phyloP scores from a whole-genome alignment of 2,329 filamentous ascomycete species.

The Aspergillus ochraceus region DNA sequence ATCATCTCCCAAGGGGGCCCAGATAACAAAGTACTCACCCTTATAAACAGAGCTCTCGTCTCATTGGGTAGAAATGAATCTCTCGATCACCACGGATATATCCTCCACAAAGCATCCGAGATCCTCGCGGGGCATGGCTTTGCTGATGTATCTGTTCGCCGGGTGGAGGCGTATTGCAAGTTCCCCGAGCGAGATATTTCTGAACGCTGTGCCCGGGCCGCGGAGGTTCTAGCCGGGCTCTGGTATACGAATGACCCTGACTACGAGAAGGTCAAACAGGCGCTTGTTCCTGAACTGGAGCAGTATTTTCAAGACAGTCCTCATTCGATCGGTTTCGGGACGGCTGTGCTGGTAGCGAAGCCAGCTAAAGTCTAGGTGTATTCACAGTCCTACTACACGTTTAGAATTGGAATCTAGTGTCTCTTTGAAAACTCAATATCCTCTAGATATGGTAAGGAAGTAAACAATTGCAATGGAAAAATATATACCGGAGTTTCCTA shows the following conservation, averaged over 20 bases:
- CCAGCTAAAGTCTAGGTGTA: too few relatives aligned
- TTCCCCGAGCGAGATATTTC: background rate
- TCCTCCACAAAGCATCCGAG: background rate
- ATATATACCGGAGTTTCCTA: too few relatives aligned
- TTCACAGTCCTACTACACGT: too few relatives aligned
- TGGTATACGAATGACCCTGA: background rate
- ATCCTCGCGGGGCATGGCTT: background rate
- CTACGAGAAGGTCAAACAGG: too few relatives aligned
- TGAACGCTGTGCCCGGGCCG: background rate
- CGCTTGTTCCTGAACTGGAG: too few relatives aligned
- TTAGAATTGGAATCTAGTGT: too few relatives aligned
- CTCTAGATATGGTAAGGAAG: too few relatives aligned
- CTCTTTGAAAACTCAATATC: too few relatives aligned
- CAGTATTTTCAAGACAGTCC: too few relatives aligned
- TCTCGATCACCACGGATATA: background rate
- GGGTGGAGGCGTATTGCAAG: background rate
- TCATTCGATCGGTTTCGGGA: too few relatives aligned
- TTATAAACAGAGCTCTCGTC: background rate
- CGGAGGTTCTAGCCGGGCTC: background rate
- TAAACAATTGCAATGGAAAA: too few relatives aligned
- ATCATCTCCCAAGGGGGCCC: conserved; percentile 1
- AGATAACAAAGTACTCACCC: background rate
- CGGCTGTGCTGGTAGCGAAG: too few relatives aligned
- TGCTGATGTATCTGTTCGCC: background rate
- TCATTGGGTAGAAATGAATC: background rate